phyloP scores from a whole-genome alignment of 257 asterid species.

The Solanum arcanum region DNA sequence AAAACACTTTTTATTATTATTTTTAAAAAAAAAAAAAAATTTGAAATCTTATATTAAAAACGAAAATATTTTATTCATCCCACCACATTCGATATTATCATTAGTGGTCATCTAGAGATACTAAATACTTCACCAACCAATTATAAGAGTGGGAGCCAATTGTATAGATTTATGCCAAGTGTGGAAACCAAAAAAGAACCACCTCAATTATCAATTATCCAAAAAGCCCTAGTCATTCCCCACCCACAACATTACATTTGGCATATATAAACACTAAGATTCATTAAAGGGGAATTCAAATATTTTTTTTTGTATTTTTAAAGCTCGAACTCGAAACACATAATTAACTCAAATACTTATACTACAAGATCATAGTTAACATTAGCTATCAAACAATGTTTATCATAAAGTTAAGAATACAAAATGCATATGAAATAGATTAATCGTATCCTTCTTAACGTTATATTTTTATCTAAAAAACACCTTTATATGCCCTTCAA shows the following conservation, averaged over 20 bases:
- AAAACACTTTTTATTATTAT: background rate
- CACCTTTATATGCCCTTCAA: too few species aligned
- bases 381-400: background rate
- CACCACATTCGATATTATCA: background rate
- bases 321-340: background rate
- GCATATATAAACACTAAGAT: background rate
- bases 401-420: background rate
- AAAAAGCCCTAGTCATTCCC: background rate
- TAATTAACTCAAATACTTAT: background rate
- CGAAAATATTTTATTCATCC: background rate
- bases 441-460: too few species aligned
- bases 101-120: background rate
- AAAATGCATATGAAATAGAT: too few species aligned
- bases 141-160: background rate
- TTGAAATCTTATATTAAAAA: background rate
- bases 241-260: background rate
- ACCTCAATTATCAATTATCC: background rate
- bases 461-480: too few species aligned
- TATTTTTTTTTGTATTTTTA: background rate
- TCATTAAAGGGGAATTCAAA: background rate
- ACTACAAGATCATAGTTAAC: background rate
- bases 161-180: background rate
- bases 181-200: background rate
- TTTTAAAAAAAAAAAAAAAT: accelerated
- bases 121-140: background rate